Evolutionary conservation across 2,329 filamentous ascomycete species (phyloP).

Genomic region (Colletotrichum musicola): DNA sequence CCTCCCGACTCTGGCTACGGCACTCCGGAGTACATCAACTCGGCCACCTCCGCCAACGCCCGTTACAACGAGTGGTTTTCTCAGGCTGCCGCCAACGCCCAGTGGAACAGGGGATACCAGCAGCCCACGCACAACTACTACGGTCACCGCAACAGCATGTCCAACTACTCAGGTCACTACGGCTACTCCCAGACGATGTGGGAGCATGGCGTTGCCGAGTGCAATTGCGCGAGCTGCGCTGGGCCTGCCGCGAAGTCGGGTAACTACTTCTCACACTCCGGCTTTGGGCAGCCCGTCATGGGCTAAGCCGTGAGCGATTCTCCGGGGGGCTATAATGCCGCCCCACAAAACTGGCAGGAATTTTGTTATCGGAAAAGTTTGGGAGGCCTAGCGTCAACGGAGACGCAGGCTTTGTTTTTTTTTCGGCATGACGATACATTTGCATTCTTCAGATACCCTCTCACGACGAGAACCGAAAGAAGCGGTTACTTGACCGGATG

Average conservation of each 20-base stretch:
- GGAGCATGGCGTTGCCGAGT: conserved; percentile 65
- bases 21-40: conserved; percentile 70
- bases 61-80: conserved; percentile 71
- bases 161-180: conserved; percentile 57
- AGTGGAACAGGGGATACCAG: conserved; percentile 60
- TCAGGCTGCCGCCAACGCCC: conserved; percentile 54
- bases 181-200: conserved; percentile 60
- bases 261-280: conserved; percentile 62
- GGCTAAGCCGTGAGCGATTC: conserved; percentile 53
- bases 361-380: conserved; percentile 40
- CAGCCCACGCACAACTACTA: conserved; percentile 54
- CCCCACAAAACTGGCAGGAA: conserved; percentile 27
- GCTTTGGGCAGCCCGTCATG: conserved; percentile 68
- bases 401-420: conserved; percentile 35
- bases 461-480: conserved; percentile 41
- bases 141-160: conserved; percentile 53
- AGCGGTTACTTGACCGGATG: conserved; percentile 37
- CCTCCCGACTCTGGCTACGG: conserved; percentile 73
- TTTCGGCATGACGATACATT: conserved; percentile 41
- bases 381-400: conserved; percentile 35
- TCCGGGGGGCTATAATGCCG: neutral
- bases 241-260: conserved; percentile 58
- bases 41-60: conserved; percentile 65
- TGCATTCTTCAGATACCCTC: conserved; percentile 43
- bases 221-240: conserved; percentile 61